Base-by-base conservation (phyloP, 257 asterid genomes). In the Solanum raphanifolium region DNA sequence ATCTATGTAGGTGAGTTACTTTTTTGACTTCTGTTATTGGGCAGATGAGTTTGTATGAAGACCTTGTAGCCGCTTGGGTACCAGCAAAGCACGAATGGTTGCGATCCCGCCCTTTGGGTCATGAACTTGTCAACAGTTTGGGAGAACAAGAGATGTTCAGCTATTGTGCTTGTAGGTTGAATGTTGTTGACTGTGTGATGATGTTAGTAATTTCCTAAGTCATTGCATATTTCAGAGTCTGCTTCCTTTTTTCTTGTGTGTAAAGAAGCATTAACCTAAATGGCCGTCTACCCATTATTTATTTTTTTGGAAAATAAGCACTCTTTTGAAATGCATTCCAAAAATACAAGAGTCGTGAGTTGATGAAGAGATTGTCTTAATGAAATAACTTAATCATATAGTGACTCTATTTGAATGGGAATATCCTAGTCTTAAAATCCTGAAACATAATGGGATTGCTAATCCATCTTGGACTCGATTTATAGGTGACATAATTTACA, bases 11-110 rank as follows among this genome's bases (percentile, higher is more conserved):
- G 65, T 55, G 43, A 36, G 41, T 38, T 18, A 13, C 12, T 39
- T 79, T 82, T 41, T 41, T 58, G 29, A 36, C 38, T 55, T 78
- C 83, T 72, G 58, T 34, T 72, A 35, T 88, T 91, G 89, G 90
- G 93, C 94, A 97, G 99, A 93, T 97, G 96, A 95, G 99, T 91
- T 95, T 97, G 91, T 96, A 97, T 91, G 99, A 96, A 92, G 98
- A 97, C 91, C 93, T 96, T 89, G 98, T 97, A 87, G 99, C 99
- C 72, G 98, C 99, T 76, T 96, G 99, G 99, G 99, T 96, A 88
- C 98, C 98, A 89, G 95, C 95, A 88, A 96, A 91, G 94, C 98
- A 96, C 87, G 95, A 93, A 90, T 97, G 98, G 99, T 91, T 97
- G 94, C 92, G 86, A 90, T 65, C 79, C 41, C 96, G 98, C 90